Conservation (phyloP, 2,329 filamentous ascomycete species). For the Ophiosphaerella korrae region DNA sequence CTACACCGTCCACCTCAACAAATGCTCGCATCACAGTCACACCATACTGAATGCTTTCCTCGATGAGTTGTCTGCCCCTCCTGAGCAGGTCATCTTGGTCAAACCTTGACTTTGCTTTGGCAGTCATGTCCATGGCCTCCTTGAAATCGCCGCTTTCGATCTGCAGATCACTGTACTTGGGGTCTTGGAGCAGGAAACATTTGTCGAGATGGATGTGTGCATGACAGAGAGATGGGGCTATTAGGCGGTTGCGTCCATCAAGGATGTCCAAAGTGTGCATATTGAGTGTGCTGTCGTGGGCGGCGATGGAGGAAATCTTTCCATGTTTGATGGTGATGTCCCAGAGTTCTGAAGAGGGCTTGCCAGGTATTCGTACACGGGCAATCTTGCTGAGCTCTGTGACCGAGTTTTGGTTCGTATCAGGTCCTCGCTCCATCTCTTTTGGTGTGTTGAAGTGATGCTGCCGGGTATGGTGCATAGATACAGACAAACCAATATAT, state of each 20-base stretch:
- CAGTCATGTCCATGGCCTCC: conserved; percentile 66
- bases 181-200: conserved; percentile 63
- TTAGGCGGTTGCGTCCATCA: conserved; percentile 48
- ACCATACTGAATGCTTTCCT: conserved; percentile 66
- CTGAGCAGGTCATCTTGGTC: conserved; percentile 65
- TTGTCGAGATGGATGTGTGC: conserved; percentile 77
- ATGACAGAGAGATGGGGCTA: conserved; percentile 66
- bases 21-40: conserved; percentile 74
- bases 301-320: conserved; percentile 39
- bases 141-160: conserved; percentile 66
- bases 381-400: conserved; percentile 33
- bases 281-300: conserved; percentile 23
- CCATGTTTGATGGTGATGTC: conserved; percentile 44
- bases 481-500: conserved; percentile 31
- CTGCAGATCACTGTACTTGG: conserved; percentile 64
- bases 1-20: conserved; percentile 70
- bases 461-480: neutral
- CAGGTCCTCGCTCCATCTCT: neutral
- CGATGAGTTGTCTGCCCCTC: conserved; percentile 68
- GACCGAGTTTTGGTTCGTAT: neutral
- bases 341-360: conserved; percentile 40
- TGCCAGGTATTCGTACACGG: conserved; percentile 42
- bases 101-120: conserved; percentile 67
- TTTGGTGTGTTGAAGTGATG: neutral
- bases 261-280: conserved; percentile 41